Evolutionary conservation across 208 protist genomes (phyloP).

Genomic region (Wallacemonas sp.): DNA sequence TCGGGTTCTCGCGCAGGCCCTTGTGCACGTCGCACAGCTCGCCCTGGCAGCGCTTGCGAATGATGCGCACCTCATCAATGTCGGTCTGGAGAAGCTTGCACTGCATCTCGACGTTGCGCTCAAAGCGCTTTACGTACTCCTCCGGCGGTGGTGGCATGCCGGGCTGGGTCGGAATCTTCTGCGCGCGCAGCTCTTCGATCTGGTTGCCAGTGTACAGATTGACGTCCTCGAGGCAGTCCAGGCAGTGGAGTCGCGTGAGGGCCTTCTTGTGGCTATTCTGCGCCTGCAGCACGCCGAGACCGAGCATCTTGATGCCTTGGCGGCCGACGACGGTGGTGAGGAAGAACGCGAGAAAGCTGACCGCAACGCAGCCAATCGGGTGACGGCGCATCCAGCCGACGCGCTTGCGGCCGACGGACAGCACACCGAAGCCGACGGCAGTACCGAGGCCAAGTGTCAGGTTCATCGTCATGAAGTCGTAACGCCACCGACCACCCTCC

Average conservation of each 20-base stretch:
- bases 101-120: constrained; percentile 58
- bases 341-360: constrained; percentile 38
- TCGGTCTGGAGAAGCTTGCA: constrained; percentile 67
- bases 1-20: constrained; percentile 54
- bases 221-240: constrained; percentile 83
- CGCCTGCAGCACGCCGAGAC: constrained; percentile 65
- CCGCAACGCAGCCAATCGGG: constrained; percentile 53
- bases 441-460: constrained; percentile 53
- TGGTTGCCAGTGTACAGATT: constrained; percentile 59
- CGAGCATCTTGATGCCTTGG: constrained; percentile 53
- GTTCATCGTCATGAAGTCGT: constrained; percentile 88
- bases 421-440: constrained; percentile 35
- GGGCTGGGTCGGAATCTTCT: constrained; percentile 56
- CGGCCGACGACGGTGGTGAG: constrained; percentile 43
- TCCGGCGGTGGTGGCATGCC: constrained; percentile 76
- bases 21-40: constrained; percentile 64
- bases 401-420: constrained; percentile 50
- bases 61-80: constrained; percentile 66
- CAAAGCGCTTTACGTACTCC: constrained; percentile 58
- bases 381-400: constrained; percentile 66
- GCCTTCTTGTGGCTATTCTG: constrained; percentile 76
- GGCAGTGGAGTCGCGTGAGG: constrained; percentile 51
- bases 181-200: constrained; percentile 52
- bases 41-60: constrained; percentile 33
- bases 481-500: constrained; percentile 75